phyloP scores from a whole-genome alignment of 1,284 basidiomycete genomes.

The Athelia sp. region DNA sequence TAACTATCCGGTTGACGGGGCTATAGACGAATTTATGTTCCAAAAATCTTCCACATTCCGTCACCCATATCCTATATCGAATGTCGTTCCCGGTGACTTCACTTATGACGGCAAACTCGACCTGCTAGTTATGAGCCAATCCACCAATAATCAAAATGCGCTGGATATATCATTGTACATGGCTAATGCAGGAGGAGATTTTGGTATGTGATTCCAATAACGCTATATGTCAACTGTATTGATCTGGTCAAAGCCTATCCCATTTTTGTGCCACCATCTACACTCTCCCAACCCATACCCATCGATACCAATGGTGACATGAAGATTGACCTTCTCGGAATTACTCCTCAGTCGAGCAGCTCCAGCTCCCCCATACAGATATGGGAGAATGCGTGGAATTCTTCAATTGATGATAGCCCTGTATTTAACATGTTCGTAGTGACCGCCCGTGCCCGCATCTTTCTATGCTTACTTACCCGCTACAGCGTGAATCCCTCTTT shows the following conservation, averaged over 20 bases:
- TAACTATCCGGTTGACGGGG: neutral
- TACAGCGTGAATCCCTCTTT: conserved; percentile 56
- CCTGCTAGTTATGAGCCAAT: conserved; percentile 79
- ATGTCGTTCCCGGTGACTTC: conserved; percentile 90
- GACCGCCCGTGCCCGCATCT: conserved; percentile 1
- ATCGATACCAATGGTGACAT: conserved; percentile 87
- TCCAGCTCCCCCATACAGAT: conserved; percentile 44
- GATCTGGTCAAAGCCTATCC: conserved; percentile 16
- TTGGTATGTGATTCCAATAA: conserved; percentile 47
- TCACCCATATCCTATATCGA: conserved; percentile 55
- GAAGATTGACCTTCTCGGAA: conserved; percentile 84
- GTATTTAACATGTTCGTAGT: conserved; percentile 58
- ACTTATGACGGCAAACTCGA: conserved; percentile 91
- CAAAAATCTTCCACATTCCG: conserved; percentile 47
- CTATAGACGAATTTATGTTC: conserved; percentile 59
- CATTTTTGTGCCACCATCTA: conserved; percentile 58
- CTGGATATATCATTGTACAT: conserved; percentile 69
- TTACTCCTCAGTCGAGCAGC: conserved; percentile 39
- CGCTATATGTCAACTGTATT: conserved; percentile 19
- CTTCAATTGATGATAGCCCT: conserved; percentile 39
- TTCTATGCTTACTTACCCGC: conserved; percentile 4
- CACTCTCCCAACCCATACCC: conserved; percentile 75
- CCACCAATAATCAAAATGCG: conserved; percentile 34
- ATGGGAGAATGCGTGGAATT: conserved; percentile 78
- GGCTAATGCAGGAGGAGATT: conserved; percentile 56